A percentile compares a stretch with the other conserved stretches of the same genome.
Evolutionary conservation across 2,329 filamentous ascomycete species (phyloP).

Genomic region (Alternaria postmessia): DNA sequence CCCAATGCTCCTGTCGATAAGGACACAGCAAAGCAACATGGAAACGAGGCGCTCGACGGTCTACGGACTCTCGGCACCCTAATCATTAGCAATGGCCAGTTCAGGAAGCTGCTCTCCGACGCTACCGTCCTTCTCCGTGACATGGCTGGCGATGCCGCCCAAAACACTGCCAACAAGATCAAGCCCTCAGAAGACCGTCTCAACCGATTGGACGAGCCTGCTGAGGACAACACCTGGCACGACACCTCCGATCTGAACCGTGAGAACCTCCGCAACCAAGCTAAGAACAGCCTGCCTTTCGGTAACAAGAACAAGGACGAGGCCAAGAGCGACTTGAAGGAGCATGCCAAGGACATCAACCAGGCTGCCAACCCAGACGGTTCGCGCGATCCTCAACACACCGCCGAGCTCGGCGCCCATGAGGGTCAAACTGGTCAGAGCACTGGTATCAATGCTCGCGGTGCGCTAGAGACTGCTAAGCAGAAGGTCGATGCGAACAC

Average conservation of each 20-base stretch:
- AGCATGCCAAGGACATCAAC: conserved; percentile 66
- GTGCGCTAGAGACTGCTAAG: conserved; percentile 62
- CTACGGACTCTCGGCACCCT: conserved; percentile 87
- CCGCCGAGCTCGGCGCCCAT: conserved; percentile 60
- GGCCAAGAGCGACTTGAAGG: conserved; percentile 58
- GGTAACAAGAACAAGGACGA: conserved; percentile 64
- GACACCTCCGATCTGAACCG: conserved; percentile 80
- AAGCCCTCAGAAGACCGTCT: conserved; percentile 82
- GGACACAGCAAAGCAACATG: conserved; percentile 81
- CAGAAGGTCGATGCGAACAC: conserved; percentile 69
- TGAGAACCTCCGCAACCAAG: conserved; percentile 72
- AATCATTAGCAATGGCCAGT: conserved; percentile 94
- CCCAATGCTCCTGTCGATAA: conserved; percentile 77
- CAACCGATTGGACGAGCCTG: conserved; percentile 79
- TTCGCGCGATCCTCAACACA: conserved; percentile 62
- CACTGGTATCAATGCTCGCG: conserved; percentile 62
- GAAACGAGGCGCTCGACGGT: conserved; percentile 82
- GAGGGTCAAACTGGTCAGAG: conserved; percentile 58
- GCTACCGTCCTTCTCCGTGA: conserved; percentile 82
- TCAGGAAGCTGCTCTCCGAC: conserved; percentile 87
- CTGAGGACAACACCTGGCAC: conserved; percentile 93
- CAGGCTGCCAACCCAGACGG: conserved; percentile 65
- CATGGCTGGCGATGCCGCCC: conserved; percentile 88
- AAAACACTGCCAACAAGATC: conserved; percentile 76
- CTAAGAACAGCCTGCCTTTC: conserved; percentile 66